Base-by-base conservation (phyloP, 1,284 basidiomycete genomes). In the Schizophyllum amplum region DNA sequence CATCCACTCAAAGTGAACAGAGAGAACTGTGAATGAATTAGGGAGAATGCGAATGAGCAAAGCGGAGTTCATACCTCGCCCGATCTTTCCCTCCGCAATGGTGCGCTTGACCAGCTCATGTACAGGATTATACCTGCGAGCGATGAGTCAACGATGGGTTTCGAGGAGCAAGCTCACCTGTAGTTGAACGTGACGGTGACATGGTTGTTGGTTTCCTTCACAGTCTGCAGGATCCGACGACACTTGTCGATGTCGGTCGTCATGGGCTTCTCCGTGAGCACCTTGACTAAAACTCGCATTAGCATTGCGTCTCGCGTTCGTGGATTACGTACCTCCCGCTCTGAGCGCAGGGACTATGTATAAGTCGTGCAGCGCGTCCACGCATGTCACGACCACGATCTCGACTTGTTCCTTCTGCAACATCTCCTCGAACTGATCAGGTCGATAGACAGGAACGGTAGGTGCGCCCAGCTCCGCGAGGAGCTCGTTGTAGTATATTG, bases 1-100 rank as follows among this genome's bases (percentile, higher is more conserved):
- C 11, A 80, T 67, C 79, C 80, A 82, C 66, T 81, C 78, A 58
- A 82, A 81, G 65, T 82, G 79, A 15, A 82, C 77, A 13, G 76
- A 78, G 56, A 80, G 70, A 58, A 80, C 76, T 75, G 55, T n/a
- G 13, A 9, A 23, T 48, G 17, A 15, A 22, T 9, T 11, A 11
- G 23, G 13, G 3, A 51, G 13, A 22, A 26, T 42, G 23, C 6
- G 20, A 24, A 4, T 52, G 1, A 48, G 42, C 11, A 50, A 47
- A 15, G 23, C 9, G 33, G 47, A 25, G 15, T 11, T 57, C 60
- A 53, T 47, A 71, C 71, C 67, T 61, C 74, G 71, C 1, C 80
- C 79, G 27, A 82, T 81, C 62, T 73, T 73, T 9, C 79, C 78
- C n/a, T 72, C 64, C 1, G 76, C 69, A 49, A 81, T 70, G 5